Evolutionary conservation across 23 red algal species (phyloP).

Genomic region (Gracilariopsis chorda): DNA sequence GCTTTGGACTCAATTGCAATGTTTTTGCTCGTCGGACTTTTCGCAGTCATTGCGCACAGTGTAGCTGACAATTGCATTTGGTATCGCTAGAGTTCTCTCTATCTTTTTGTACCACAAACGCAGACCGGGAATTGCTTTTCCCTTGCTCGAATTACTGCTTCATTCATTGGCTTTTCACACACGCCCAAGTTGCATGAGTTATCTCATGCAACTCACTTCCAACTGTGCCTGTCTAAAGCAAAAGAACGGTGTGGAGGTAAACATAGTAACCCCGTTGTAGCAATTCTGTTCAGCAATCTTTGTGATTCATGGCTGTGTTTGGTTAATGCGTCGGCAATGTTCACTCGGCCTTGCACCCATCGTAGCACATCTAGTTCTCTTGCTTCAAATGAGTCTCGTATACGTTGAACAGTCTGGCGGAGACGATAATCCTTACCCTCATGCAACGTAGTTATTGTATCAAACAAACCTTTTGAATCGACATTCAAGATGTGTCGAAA

Average conservation of each 20-base stretch:
- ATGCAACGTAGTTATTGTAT: conserved; percentile 23
- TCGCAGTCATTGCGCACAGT: background rate
- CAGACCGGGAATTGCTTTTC: too few species aligned
- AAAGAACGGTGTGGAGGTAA: too few species aligned
- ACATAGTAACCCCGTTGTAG: conserved; percentile 9
- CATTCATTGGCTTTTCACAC: too few species aligned
- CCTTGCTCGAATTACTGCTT: too few species aligned
- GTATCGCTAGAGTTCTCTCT: too few species aligned
- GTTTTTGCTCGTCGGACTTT: background rate
- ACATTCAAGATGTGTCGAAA: conserved; percentile 25
- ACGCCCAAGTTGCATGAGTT: too few species aligned
- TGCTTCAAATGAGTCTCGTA: background rate
- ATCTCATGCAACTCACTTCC: too few species aligned
- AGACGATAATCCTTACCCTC: conserved; percentile 22
- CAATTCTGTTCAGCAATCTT: conserved; percentile 3
- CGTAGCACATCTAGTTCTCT: background rate
- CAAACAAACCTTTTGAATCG: conserved; percentile 34
- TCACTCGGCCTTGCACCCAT: background rate
- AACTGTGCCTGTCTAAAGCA: too few species aligned
- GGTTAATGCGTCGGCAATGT: conserved; percentile 29
- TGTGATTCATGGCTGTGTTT: background rate
- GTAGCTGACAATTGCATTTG: background rate
- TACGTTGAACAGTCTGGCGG: conserved; percentile 15
- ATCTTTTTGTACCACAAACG: too few species aligned
- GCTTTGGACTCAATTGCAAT: background rate